phyloP scores from a whole-genome alignment of 768 basidiomycete species.

The Mycena vulgaris region DNA sequence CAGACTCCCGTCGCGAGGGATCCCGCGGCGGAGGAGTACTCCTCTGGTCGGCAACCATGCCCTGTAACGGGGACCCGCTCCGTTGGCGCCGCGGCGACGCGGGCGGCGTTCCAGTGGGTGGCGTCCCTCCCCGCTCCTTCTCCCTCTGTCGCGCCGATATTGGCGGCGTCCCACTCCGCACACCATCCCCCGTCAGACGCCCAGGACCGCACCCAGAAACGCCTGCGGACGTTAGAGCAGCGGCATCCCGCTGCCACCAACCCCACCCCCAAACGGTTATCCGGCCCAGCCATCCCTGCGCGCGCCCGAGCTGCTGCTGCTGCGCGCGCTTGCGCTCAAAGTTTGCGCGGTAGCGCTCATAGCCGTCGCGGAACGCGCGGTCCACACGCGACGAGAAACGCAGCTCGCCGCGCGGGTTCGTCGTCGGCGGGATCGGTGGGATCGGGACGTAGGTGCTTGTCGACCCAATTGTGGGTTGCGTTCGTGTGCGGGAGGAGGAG shows the following conservation, averaged over 20 bases:
- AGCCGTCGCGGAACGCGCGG: constrained; percentile 86
- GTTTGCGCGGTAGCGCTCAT: constrained; percentile 90
- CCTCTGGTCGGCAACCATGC: background rate
- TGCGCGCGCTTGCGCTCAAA: constrained; percentile 88
- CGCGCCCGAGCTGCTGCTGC: constrained; percentile 59
- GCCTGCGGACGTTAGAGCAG: no score
- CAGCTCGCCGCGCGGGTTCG: constrained; percentile 95
- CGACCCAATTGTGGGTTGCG: constrained; percentile 47
- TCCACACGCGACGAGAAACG: constrained; percentile 95
- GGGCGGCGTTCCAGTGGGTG: constrained; percentile 9
- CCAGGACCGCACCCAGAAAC: background rate
- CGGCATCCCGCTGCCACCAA: constrained; percentile 7
- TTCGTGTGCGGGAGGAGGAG: constrained; percentile 56
- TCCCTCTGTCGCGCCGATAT: constrained; percentile 34
- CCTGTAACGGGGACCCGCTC: constrained; percentile 16
- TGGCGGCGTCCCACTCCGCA: constrained; percentile 55
- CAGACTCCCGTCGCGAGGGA: background rate
- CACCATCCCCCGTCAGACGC: constrained; percentile 3
- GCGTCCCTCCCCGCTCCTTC: constrained; percentile 3
- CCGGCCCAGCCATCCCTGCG: constrained; percentile 52
- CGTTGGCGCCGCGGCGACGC: constrained; percentile 18
- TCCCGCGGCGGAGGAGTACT: background rate
- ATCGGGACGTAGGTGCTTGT: constrained; percentile 60
- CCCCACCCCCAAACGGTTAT: constrained; percentile 35
- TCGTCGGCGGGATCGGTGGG: constrained; percentile 88